phyloP scores from a whole-genome alignment of 805 yeast species.

The Candida ortonii region DNA sequence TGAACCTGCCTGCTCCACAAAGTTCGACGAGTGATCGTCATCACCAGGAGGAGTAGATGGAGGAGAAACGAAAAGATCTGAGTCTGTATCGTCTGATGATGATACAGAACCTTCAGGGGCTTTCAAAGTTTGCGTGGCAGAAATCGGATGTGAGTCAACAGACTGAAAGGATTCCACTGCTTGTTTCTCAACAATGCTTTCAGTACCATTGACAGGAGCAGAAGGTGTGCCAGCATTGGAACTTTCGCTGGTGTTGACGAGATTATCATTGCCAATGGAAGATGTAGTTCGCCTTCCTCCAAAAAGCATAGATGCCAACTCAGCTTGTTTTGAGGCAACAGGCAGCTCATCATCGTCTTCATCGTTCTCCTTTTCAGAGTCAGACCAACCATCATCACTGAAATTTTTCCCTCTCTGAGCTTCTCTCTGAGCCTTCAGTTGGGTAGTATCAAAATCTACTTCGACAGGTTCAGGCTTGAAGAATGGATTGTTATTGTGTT shows the following conservation, averaged over 20 bases:
- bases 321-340: conserved; percentile 51
- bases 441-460: conserved; percentile 47
- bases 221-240: conserved; percentile 8
- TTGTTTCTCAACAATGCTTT: conserved; percentile 2
- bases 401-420: conserved; percentile 59
- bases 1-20: too few relatives aligned
- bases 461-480: conserved; percentile 46
- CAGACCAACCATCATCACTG: conserved; percentile 41
- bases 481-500: conserved; percentile 46
- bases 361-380: conserved; percentile 40
- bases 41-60: conserved; percentile 30
- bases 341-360: conserved; percentile 48
- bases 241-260: conserved; percentile 4
- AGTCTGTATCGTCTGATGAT: too few relatives aligned
- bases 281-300: conserved; percentile 50
- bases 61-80: too few relatives aligned
- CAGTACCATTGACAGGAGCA: conserved; percentile 5
- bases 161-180: conserved; percentile 2
- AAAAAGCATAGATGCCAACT: conserved; percentile 51
- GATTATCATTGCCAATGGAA: conserved; percentile 20
- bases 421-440: conserved; percentile 67
- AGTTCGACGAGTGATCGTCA: too few relatives aligned
- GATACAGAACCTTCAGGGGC: conserved; percentile 27
- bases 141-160: conserved; percentile 7
- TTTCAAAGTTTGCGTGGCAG: conserved; percentile 16